Evolutionary conservation across 2,329 filamentous ascomycete species (phyloP).

Genomic region (Waltergamsia citrina): DNA sequence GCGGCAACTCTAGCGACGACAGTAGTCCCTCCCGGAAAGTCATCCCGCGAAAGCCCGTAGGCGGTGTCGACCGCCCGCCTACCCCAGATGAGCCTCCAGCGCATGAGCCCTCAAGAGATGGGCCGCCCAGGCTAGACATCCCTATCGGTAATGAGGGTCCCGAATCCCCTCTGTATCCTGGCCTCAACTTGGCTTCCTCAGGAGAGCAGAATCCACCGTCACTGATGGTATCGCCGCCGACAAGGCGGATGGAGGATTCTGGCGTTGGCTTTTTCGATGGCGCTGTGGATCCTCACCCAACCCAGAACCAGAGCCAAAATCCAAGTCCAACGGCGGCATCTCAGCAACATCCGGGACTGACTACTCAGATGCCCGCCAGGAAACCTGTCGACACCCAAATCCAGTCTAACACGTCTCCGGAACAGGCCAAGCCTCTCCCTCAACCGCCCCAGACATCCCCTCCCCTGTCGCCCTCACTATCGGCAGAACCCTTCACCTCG

Average conservation of each 20-base stretch:
- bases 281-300: neutral
- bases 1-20: constrained; percentile 13
- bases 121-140: neutral
- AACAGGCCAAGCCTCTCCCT: neutral
- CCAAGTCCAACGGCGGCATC: too few species aligned
- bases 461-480: neutral
- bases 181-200: too few species aligned
- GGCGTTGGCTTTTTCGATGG: neutral
- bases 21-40: constrained; percentile 31
- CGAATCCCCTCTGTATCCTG: too few species aligned
- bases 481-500: constrained; percentile 2
- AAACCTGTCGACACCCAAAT: constrained; percentile 5
- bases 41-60: constrained; percentile 45
- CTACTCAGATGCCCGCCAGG: neutral
- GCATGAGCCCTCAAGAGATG: neutral
- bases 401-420: neutral
- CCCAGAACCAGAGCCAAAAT: constrained; percentile 3
- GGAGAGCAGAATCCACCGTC: neutral
- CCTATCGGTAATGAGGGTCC: too few species aligned
- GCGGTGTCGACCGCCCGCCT: constrained; percentile 17
- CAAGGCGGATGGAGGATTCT: neutral
- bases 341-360: neutral
- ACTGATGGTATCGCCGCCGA: neutral
- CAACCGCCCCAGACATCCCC: neutral
- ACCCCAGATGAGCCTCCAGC: constrained; percentile 14